phyloP scores from a whole-genome alignment of 2,329 filamentous ascomycete genomes.

The Alternaria metachromatica region DNA sequence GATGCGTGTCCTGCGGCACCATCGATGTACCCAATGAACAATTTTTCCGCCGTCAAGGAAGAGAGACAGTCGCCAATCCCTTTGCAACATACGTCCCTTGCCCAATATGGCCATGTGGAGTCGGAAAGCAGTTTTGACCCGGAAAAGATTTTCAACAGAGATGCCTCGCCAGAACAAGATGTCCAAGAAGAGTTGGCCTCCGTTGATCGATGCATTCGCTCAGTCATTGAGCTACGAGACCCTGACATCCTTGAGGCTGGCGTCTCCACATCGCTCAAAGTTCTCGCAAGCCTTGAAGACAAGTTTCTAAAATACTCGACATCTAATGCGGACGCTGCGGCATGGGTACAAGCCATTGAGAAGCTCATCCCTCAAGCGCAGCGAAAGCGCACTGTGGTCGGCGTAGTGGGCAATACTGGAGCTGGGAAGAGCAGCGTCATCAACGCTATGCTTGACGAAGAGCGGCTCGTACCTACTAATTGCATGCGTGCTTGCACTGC shows the following conservation, averaged over 20 bases:
- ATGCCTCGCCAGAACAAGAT: constrained; percentile 7
- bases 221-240: constrained; percentile 40
- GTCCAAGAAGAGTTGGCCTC: constrained; percentile 7
- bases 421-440: constrained; percentile 69
- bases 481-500: constrained; percentile 69
- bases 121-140: constrained; percentile 18
- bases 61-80: not conserved
- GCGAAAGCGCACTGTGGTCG: constrained; percentile 58
- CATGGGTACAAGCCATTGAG: constrained; percentile 53
- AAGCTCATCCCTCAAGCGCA: constrained; percentile 50
- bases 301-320: constrained; percentile 34
- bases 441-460: constrained; percentile 68
- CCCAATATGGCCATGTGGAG: not conserved
- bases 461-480: constrained; percentile 62
- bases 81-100: not conserved
- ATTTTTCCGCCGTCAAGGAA: not conserved
- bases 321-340: constrained; percentile 38
- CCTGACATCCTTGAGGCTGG: constrained; percentile 50
- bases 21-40: not conserved
- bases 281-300: constrained; percentile 45
- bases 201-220: constrained; percentile 32
- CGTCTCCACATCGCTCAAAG: constrained; percentile 46
- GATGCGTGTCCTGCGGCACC: not conserved
- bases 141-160: constrained; percentile 24
- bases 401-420: constrained; percentile 67